Evolutionary conservation across 2,329 filamentous ascomycete species (phyloP), one percentile per base, ranked within the genome.

Genomic region (Neophaeococcomyces mojaviensis): DNA sequence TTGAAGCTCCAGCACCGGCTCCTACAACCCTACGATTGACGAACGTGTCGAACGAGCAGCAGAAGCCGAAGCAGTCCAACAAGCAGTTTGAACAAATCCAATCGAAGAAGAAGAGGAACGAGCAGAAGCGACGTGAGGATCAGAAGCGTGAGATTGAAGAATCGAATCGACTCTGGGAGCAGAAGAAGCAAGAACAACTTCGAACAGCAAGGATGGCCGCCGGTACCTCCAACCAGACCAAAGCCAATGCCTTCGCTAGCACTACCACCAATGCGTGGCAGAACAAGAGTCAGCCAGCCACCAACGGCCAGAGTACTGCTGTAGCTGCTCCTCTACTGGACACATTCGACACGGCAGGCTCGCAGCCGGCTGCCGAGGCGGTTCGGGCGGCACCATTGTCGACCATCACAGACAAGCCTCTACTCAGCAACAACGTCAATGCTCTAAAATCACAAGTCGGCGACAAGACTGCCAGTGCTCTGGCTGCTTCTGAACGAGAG

Each of bases 21-120:
- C 84, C 88, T 19, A 81, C 82, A 0, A 79, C 94, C 39, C 73
- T 96, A 51, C 86, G 86, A 51, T 73, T 97, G 53, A 92, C 84
- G 45, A 81, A 82, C 62, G 79, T 74, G 68, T 68, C 70, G 16
- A 64, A 66, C 53, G 66, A 68, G 46, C 51, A 65, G 28, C 65
- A 76, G 61, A 77, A 82, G 68, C 69, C 74, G 52, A 81, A 81
- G 68, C 72, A 77, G 58, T 68, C 73, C 55, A 50, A 61, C 43
- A 79, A 82, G 69, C 70, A 74, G 33, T 73, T 78, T 53, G 81
- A 86, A 64, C 75, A 77, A 39, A 77, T 76, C 15, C 86, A 95
- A 73, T 85, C 84, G 16, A 96, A 96, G 83, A 96, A 96, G 74
- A 87, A 94, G 71, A 82, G 88, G 49, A 89, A 96, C 72, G 92